Evolutionary conservation across 2,329 filamentous ascomycete species (phyloP).

Genomic region (Cylindrodendrum hubeiense): DNA sequence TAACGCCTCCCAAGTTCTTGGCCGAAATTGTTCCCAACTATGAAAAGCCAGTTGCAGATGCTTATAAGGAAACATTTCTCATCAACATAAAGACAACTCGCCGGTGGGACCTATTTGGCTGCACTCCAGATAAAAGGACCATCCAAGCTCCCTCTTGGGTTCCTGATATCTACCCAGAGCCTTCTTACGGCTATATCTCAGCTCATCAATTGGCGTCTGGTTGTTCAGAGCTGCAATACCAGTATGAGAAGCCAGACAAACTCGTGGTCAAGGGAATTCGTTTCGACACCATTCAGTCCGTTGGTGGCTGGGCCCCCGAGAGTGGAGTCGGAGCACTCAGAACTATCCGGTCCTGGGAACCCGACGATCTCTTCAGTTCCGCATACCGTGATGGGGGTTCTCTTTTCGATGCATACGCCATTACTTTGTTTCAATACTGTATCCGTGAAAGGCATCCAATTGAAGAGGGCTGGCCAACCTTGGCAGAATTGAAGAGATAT

Average conservation of each 20-base stretch:
- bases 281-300: slow-evolving; percentile 1
- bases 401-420: slow-evolving; percentile 18
- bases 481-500: slow-evolving; percentile 7
- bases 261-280: background rate
- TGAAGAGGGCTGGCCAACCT: slow-evolving; percentile 7
- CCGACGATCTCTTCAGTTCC: background rate
- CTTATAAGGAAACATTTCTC: slow-evolving; percentile 7
- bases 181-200: background rate
- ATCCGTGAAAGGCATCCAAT: slow-evolving; percentile 5
- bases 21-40: slow-evolving; percentile 1
- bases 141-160: slow-evolving; percentile 11
- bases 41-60: background rate
- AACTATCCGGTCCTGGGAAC: slow-evolving; percentile 15
- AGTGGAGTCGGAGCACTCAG: background rate
- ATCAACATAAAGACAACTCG: background rate
- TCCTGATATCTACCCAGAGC: background rate
- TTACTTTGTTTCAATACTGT: slow-evolving; percentile 3
- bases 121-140: background rate
- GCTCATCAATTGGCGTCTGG: background rate
- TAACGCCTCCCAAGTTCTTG: slow-evolving; percentile 3
- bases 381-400: background rate
- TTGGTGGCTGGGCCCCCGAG: background rate
- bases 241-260: background rate
- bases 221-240: background rate
- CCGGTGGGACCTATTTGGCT: slow-evolving; percentile 17